A percentile compares a stretch with the other conserved stretches of the same genome.
These are phyloP conservation scores for Cyclotella cryptica DNA, from an alignment of 108 stramenopile species.

Conservation along the genomic window DNA sequence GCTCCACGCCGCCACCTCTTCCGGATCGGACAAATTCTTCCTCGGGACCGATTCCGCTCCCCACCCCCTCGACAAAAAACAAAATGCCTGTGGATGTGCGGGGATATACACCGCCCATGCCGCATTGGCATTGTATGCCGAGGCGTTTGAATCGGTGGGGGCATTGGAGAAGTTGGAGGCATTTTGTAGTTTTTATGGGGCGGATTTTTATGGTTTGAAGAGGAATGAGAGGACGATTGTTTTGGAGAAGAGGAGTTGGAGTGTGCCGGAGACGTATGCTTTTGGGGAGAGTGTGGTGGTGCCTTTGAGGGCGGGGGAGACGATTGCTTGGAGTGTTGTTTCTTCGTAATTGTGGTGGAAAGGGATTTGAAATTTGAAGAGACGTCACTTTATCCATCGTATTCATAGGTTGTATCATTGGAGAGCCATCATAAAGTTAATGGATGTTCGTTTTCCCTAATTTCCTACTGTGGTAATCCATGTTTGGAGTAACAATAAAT, in stretches of 20 bases:
- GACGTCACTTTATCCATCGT: no score
- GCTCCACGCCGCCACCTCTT: slow-evolving; percentile 89
- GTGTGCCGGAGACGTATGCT: slow-evolving; percentile 79
- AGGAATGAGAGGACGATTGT: slow-evolving; percentile 70
- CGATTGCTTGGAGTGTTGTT: slow-evolving; percentile 83
- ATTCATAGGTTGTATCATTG: no score
- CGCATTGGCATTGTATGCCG: slow-evolving; percentile 95
- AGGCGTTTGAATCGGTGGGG: slow-evolving; percentile 92
- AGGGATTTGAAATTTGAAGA: no score
- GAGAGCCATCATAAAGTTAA: no score
- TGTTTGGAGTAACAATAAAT: no score
- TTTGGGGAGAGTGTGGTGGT: slow-evolving; percentile 78
- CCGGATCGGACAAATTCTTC: slow-evolving; percentile 94
- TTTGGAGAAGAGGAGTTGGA: slow-evolving; percentile 84
- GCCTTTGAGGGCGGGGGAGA: slow-evolving; percentile 90
- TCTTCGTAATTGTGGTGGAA: not conserved
- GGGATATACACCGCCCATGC: slow-evolving; percentile 97
- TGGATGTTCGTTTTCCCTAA: no score
- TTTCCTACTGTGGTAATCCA: no score
- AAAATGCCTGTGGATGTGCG: slow-evolving; percentile 94
- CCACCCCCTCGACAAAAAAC: slow-evolving; percentile 85
- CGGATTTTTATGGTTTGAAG: slow-evolving; percentile 94
- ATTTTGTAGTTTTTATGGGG: slow-evolving; percentile 89
- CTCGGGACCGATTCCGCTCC: slow-evolving; percentile 98
- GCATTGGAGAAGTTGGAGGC: slow-evolving; percentile 90